Percentiles rank a stretch among this genome's conserved stretches.
Conservation (phyloP, 176 grass and related monocot species). For the Zoysia japonica region DNA sequence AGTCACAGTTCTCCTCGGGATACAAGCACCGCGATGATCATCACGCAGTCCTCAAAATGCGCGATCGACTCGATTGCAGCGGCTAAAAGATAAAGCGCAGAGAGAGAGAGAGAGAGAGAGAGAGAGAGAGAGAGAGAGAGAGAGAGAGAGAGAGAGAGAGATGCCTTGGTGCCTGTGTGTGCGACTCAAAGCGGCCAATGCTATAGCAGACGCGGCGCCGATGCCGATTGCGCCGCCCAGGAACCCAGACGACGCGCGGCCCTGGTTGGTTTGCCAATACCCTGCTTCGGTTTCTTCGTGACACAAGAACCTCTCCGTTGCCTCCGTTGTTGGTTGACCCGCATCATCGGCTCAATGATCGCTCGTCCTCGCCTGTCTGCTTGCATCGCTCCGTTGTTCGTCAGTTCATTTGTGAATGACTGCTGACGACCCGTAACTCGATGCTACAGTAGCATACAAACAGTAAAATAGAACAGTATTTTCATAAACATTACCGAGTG, state of each 20-base stretch:
- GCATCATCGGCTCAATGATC: constrained; percentile 25
- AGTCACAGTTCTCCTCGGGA: constrained; percentile 8
- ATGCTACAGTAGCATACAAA: too few relatives aligned
- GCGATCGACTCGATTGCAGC: constrained; percentile 34
- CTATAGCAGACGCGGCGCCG: constrained; percentile 5
- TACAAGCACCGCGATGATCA: constrained; percentile 9
- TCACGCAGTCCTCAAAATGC: constrained; percentile 41
- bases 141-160: neutral
- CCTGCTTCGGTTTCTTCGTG: neutral
- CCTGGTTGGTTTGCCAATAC: neutral
- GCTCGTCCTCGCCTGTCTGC: neutral
- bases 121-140: neutral
- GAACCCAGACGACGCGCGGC: neutral
- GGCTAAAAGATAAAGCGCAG: constrained; percentile 42
- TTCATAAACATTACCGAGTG: too few relatives aligned
- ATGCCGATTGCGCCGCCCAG: neutral
- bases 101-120: neutral
- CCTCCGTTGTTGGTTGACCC: neutral
- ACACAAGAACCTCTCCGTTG: neutral
- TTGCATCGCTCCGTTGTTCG: neutral
- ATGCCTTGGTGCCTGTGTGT: neutral
- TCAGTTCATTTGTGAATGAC: neutral
- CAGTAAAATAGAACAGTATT: too few relatives aligned
- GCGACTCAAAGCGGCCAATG: constrained; percentile 14
- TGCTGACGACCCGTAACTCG: too few relatives aligned